Base-by-base conservation (phyloP, 495 filamentous ascomycete genomes). In the Penicillium alfredii region DNA sequence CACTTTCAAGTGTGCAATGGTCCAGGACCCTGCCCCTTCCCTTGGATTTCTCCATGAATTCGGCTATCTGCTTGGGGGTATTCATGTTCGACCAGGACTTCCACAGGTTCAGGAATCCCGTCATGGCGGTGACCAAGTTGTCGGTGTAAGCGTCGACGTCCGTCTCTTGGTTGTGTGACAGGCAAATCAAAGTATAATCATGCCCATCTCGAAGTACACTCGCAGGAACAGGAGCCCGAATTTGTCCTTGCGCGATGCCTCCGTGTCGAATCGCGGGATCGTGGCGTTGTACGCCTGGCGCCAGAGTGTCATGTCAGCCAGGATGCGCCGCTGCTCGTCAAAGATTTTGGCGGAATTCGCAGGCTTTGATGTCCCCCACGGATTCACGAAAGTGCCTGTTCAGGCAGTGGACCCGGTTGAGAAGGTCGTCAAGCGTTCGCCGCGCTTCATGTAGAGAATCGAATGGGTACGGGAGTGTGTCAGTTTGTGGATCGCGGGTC, bases 141-240 rank as follows among this genome's bases (percentile, higher is more conserved):
- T 38, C 16, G 0, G 63, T 69, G 26, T 68, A 53, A 0, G 38
- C 17, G 42, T 76, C 74, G 29, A 63, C 76, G 3, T 53, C 45
- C 13, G 42, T 50, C 51, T 76, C 68, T 13, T 60, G 43, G 9
- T 35, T 27, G 2, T 36, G 31, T 1, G 35, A 49, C 2, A 74
- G 47, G 30, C 62, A 64, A 0, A 64, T 67, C 12, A 53, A 52
- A 4, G 43, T 60, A 73, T 74, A 37, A 78, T 67, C 10, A 35
- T 53, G 0, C 64, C 61, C 65, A 77, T 70, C 31, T 46, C 55
- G 44, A 72, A 56, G 41, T 73, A 69, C 4, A 60, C 18, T 7
- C 35, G 46, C 8, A 77, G 55, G n/a, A 77, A 34, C 1, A 40
- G 27, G 20, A 36, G 64, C 18, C 44, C 41, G 15, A 31, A 22